Evolutionary conservation across 495 filamentous ascomycete genomes (phyloP), one percentile per base, ranked within the genome.

Genomic region (Saxophila tyrrhenica): DNA sequence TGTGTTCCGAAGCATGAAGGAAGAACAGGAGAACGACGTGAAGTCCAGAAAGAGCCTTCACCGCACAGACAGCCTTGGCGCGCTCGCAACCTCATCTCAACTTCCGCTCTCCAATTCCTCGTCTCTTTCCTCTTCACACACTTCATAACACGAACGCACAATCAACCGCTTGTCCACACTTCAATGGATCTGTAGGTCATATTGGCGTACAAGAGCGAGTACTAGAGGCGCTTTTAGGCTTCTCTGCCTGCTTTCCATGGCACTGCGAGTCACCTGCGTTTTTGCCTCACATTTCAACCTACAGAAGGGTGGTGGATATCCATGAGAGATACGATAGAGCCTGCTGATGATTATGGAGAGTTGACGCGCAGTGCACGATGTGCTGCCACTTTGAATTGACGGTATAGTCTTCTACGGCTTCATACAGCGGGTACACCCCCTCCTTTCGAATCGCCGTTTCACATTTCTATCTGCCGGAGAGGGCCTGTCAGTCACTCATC

Each of bases 131-230:
- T 49, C 48, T 54, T 44, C 55, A 61, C 62, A 67, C 65, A 67
- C 57, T 67, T 62, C 58, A 24, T 5, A 24, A 25, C 43, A 56
- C 16, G 58, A 59, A 67, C 62, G 65, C 58, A 67, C 65, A 67
- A 67, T 67, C 65, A 67, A 67, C 65, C 60, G 52, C 58, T 46
- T 42, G 46, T 59, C 51, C 58, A 56, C 17, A n/a, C 43, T 21
- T 25, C 39, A 43, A 59, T 65, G 52, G 63, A 51, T 52, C 62
- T 61, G 58, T 56, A 56, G 56, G 64, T 67, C 65, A 67, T 67
- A 67, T 67, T 67, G 65, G 55, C 65, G 63, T 67, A 59, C 65
- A 41, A 67, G 53, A 67, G 15, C 43, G 41, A 64, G 8, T 20
- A 7, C 42, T 16, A 7, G 48, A 52, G 61, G 64, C 61, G 48